These are phyloP conservation scores for Cunninghamia lanceolata DNA, from an alignment of 75 land plant species.

Conservation along the genomic window DNA sequence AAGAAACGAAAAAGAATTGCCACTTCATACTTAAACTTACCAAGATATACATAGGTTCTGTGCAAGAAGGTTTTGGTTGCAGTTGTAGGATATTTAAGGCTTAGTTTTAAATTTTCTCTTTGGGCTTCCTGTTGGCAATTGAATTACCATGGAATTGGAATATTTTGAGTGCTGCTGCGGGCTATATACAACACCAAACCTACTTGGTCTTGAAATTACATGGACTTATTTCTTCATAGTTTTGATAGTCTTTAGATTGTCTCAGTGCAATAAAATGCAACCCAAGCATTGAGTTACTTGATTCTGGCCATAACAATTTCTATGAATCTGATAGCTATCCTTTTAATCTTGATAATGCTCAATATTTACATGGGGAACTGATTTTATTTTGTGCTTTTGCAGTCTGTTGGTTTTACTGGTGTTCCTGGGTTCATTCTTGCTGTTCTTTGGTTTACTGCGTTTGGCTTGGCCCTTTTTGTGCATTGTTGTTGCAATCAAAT, in stretches of 20 bases:
- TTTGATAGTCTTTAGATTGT: neutral
- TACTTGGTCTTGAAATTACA: too few relatives aligned
- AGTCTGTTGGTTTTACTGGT: conserved; percentile 94
- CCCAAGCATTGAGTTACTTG: neutral
- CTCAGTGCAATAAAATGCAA: neutral
- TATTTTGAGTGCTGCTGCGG: neutral
- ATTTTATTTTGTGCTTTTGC: conserved; percentile 15
- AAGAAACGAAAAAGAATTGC: too few relatives aligned
- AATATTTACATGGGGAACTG: conserved; percentile 2
- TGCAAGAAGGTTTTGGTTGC: too few relatives aligned
- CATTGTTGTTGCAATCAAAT: conserved; percentile 53
- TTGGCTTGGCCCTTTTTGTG: conserved; percentile 39
- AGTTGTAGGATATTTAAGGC: neutral
- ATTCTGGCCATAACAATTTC: neutral
- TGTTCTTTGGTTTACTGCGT: conserved; percentile 57
- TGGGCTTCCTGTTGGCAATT: neutral
- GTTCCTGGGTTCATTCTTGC: conserved; percentile 67
- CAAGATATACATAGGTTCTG: too few relatives aligned
- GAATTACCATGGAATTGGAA: neutral
- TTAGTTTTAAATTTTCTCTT: too few relatives aligned
- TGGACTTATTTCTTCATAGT: neutral
- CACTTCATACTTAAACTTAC: too few relatives aligned
- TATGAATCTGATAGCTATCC: neutral
- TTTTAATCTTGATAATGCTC: neutral
- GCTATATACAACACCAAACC: neutral